Evolutionary conservation across 768 basidiomycete genomes (phyloP).

Genomic region (Tubosaeta sp.): DNA sequence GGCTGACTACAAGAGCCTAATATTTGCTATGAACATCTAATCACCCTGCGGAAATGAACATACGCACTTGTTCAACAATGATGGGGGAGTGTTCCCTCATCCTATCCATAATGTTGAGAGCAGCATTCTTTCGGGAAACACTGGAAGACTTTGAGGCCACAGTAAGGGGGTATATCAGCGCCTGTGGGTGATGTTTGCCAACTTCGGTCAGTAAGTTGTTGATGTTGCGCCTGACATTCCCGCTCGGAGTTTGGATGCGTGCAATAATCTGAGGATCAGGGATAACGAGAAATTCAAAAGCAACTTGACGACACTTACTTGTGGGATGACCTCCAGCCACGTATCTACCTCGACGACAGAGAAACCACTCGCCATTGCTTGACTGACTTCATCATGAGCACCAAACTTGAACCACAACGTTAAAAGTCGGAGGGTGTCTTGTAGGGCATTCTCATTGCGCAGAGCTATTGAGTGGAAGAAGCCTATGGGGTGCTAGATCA

Average conservation of each 20-base stretch:
- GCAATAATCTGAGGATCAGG: slow-evolving; percentile 76
- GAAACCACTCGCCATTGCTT: slow-evolving; percentile 85
- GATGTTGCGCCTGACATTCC: slow-evolving; percentile 84
- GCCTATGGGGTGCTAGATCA: slow-evolving; percentile 40
- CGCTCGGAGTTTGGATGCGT: slow-evolving; percentile 91
- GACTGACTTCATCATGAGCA: slow-evolving; percentile 81
- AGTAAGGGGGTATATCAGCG: slow-evolving; percentile 90
- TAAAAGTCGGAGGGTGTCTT: slow-evolving; percentile 88
- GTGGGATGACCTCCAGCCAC: slow-evolving; percentile 98
- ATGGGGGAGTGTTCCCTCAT: slow-evolving; percentile 88
- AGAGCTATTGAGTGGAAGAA: slow-evolving; percentile 95
- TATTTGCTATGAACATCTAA: slow-evolving; percentile 1
- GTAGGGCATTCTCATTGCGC: slow-evolving; percentile 84
- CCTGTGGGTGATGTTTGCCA: slow-evolving; percentile 96
- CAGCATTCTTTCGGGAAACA: slow-evolving; percentile 72
- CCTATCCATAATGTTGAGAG: slow-evolving; percentile 80
- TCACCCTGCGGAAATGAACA: neutral
- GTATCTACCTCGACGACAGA: slow-evolving; percentile 91
- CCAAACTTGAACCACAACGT: slow-evolving; percentile 99
- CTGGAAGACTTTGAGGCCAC: slow-evolving; percentile 97
- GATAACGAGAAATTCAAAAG: neutral
- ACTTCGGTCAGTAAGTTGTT: slow-evolving; percentile 85
- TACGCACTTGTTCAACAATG: slow-evolving; percentile 81
- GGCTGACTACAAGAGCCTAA: slow-evolving; percentile 82
- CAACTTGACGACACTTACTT: slow-evolving; percentile 46